These are phyloP conservation scores for Hura crepitans DNA, from an alignment of 441 rosid genomes.

Conservation along the genomic window DNA sequence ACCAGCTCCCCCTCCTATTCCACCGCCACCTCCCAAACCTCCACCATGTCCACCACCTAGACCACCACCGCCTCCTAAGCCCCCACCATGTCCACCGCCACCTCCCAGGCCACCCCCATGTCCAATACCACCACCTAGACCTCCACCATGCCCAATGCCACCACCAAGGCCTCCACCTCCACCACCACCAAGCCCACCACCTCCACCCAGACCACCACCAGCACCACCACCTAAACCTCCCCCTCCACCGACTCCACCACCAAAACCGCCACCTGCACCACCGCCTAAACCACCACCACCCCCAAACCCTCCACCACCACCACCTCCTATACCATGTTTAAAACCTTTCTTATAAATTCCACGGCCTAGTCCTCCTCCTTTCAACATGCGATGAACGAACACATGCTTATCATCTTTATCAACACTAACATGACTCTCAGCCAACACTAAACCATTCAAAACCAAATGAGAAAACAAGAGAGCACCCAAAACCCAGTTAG, in stretches of 20 bases:
- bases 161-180: too few species aligned
- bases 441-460: conserved; percentile 30
- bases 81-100: conserved; percentile 16
- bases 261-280: conserved; percentile 19
- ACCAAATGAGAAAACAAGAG: conserved; percentile 36
- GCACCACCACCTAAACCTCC: conserved; percentile 1
- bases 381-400: conserved; percentile 29
- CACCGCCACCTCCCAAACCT: conserved; percentile 14
- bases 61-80: conserved; percentile 39
- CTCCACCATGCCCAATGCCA: neutral
- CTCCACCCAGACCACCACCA: conserved; percentile 16
- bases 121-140: conserved; percentile 6
- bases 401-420: conserved; percentile 48
- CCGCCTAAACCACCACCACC: conserved; percentile 35
- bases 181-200: conserved; percentile 19
- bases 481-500: conserved; percentile 24
- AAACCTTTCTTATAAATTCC: conserved; percentile 33
- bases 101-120: conserved; percentile 21
- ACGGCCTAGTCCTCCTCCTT: conserved; percentile 23
- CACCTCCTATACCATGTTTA: conserved; percentile 25
- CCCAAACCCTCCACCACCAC: conserved; percentile 31
- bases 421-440: conserved; percentile 35
- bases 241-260: neutral
- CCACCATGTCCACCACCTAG: conserved; percentile 27
- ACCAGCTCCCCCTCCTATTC: conserved; percentile 16